phyloP scores from a whole-genome alignment of 495 filamentous ascomycete species.

The Tuber indicum region DNA sequence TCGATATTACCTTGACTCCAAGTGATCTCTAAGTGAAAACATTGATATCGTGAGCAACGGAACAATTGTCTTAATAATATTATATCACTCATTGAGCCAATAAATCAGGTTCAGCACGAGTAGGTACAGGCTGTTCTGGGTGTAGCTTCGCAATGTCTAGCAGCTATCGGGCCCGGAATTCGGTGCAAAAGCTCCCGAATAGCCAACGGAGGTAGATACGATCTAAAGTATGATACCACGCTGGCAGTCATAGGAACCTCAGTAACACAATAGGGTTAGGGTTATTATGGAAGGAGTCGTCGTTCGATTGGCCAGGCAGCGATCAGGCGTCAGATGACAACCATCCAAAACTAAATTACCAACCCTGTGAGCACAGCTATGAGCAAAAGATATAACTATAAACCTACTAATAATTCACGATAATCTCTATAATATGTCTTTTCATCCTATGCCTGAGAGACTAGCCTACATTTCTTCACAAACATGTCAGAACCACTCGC shows the following conservation, averaged over 20 bases:
- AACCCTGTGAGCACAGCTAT: not conserved
- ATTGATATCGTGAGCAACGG: not conserved
- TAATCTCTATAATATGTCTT: not conserved
- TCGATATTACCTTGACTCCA: not conserved
- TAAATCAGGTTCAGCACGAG: not conserved
- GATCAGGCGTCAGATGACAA: not conserved
- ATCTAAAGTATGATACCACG: not conserved
- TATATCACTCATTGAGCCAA: not conserved
- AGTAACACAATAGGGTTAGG: not conserved
- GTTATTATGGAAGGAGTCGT: not conserved
- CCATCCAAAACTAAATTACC: not conserved
- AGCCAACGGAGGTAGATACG: not conserved
- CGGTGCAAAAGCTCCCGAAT: not conserved
- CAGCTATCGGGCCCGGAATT: not conserved
- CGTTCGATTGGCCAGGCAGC: not conserved
- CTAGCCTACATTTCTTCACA: not conserved
- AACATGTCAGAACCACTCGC: constrained; percentile 30
- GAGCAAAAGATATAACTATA: not conserved
- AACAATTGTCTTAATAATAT: not conserved
- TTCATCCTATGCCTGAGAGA: not conserved
- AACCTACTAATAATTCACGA: not conserved
- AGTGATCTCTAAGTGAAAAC: not conserved
- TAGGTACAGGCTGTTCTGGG: not conserved
- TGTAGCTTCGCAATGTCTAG: not conserved
- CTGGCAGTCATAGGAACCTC: not conserved